phyloP scores from a whole-genome alignment of 2,329 filamentous ascomycete genomes.

The Fusarium algeriense region DNA sequence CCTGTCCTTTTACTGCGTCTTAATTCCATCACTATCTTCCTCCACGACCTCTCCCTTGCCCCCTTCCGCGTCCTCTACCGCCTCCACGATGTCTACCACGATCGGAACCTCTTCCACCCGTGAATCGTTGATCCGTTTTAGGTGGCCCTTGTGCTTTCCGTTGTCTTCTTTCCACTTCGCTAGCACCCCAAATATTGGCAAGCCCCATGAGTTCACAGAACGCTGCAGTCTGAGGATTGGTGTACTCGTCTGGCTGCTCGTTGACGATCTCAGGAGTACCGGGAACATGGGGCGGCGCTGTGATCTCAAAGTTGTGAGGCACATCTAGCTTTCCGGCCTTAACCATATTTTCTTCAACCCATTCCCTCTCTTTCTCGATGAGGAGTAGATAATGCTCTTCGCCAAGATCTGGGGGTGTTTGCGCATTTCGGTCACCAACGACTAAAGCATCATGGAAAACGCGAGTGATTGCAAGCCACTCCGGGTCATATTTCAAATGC shows the following conservation, averaged over 20 bases:
- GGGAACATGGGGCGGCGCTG: slow-evolving; percentile 77
- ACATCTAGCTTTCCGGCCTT: slow-evolving; percentile 71
- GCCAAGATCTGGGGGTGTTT: slow-evolving; percentile 71
- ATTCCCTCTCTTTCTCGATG: slow-evolving; percentile 78
- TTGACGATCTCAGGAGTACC: slow-evolving; percentile 67
- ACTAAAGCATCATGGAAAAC: slow-evolving; percentile 76
- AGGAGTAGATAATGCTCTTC: slow-evolving; percentile 75
- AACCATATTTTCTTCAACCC: slow-evolving; percentile 84
- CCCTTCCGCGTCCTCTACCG: slow-evolving; percentile 47
- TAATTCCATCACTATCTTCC: slow-evolving; percentile 35
- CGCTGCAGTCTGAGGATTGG: slow-evolving; percentile 84
- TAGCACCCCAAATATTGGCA: slow-evolving; percentile 79
- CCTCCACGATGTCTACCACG: slow-evolving; percentile 54
- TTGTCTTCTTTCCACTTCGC: slow-evolving; percentile 74
- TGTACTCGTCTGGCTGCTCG: slow-evolving; percentile 82
- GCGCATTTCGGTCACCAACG: slow-evolving; percentile 70
- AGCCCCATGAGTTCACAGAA: slow-evolving; percentile 86
- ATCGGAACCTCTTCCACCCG: slow-evolving; percentile 53
- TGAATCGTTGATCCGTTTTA: slow-evolving; percentile 53
- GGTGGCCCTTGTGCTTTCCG: slow-evolving; percentile 70
- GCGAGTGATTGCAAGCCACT: slow-evolving; percentile 95
- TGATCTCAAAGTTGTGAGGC: slow-evolving; percentile 81
- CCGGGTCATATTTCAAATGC: slow-evolving; percentile 83
- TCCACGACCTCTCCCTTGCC: slow-evolving; percentile 42
- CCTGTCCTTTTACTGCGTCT: neutral